Evolutionary conservation across 352 stramenopile species (phyloP).

Genomic region (Phytopythium litorale): DNA sequence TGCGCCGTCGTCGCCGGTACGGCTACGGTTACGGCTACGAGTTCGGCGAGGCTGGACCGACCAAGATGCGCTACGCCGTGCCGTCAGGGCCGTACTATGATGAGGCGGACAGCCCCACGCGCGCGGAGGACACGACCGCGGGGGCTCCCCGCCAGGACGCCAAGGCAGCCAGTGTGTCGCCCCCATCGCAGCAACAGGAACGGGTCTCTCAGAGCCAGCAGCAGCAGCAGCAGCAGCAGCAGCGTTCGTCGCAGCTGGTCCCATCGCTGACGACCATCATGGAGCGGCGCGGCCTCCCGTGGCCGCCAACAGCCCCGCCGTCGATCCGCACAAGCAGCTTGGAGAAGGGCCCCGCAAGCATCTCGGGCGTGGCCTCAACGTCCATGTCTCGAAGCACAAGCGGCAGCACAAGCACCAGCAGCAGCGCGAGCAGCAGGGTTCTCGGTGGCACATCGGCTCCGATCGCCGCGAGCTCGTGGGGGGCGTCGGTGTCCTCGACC

Average conservation of each 20-base stretch:
- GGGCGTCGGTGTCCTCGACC: no score
- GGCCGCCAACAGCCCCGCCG: neutral
- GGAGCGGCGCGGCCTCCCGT: neutral
- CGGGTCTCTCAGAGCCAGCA: neutral
- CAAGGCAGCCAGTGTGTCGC: neutral
- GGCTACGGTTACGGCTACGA: conserved; percentile 8
- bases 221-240: neutral
- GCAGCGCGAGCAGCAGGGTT: neutral
- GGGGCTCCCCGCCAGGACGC: neutral
- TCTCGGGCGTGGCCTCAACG: neutral
- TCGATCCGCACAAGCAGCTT: neutral
- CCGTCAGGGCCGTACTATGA: neutral
- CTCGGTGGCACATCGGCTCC: neutral
- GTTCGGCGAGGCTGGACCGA: neutral
- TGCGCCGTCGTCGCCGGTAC: neutral
- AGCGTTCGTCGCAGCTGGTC: neutral
- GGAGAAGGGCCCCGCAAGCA: neutral
- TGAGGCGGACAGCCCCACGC: conserved; percentile 1
- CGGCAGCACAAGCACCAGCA: conserved; percentile 1
- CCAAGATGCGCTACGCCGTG: conserved; percentile 6
- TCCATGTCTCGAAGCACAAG: neutral
- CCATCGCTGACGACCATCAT: neutral
- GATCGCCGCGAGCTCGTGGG: neutral
- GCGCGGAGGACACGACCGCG: neutral
- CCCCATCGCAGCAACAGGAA: neutral